A percentile compares a stretch with the other conserved stretches of the same genome.
These are phyloP conservation scores for Cubamyces sp. DNA, from an alignment of 768 basidiomycete species.

Conservation along the genomic window DNA sequence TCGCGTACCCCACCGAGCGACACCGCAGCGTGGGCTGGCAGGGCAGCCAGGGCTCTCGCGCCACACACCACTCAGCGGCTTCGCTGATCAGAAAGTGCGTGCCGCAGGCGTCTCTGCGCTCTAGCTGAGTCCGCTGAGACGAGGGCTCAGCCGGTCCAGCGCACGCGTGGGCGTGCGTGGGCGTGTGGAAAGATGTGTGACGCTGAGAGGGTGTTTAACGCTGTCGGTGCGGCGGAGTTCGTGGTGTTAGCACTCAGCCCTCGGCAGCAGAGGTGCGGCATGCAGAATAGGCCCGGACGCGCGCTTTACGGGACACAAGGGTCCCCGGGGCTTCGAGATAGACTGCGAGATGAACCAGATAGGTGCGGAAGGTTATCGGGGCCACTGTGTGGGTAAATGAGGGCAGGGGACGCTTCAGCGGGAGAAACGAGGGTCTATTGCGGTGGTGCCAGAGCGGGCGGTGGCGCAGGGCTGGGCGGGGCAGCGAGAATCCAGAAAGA, in stretches of 20 bases:
- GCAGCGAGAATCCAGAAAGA: background rate
- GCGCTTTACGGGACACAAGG: background rate
- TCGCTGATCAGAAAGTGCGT: no score
- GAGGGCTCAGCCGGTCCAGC: conserved; percentile 10
- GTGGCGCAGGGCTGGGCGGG: background rate
- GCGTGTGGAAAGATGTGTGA: conserved; percentile 10
- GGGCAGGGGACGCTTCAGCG: background rate
- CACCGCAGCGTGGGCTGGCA: no score
- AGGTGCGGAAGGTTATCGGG: conserved; percentile 19
- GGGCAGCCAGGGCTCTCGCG: no score
- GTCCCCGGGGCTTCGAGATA: conserved; percentile 14
- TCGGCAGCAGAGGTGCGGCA: background rate
- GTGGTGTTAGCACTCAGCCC: conserved; percentile 3
- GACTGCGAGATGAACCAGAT: conserved; percentile 26
- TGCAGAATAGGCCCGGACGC: background rate
- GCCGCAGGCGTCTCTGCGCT: no score
- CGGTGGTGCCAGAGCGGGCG: background rate
- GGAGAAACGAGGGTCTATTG: background rate
- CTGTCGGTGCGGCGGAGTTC: conserved; percentile 3
- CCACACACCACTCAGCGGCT: no score
- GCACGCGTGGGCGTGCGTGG: conserved; percentile 1
- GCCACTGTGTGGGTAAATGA: conserved; percentile 18
- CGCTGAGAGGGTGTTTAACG: background rate
- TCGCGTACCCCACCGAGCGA: no score
- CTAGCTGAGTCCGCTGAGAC: background rate